Base-by-base conservation (phyloP, 495 filamentous ascomycete species). In the Entonaema liquescens region DNA sequence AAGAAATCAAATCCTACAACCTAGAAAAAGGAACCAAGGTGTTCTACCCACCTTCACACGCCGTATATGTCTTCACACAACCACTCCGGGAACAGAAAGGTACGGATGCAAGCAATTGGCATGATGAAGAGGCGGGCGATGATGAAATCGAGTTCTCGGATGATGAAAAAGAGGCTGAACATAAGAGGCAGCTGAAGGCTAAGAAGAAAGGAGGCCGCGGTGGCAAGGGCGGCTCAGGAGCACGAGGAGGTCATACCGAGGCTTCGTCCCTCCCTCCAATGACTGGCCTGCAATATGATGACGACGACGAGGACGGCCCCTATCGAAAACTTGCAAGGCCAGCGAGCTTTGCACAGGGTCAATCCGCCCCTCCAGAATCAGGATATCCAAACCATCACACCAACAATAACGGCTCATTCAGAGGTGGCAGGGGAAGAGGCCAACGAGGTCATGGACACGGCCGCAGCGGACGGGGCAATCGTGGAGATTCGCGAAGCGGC, bases 71-170 rank as follows among this genome's bases (percentile, higher is more conserved):
- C 15, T 94, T 97, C 73, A 97, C 95, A 0, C 86, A 95, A 78
- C 84, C 88, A 3, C 79, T 98, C 49, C 91, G 91, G 77, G 83
- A 84, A 25, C 70, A 88, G 59, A 98, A 96, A 78, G 91, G 91
- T 62, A 93, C 93, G 15, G 95, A 99, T 79, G 95, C 95, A 0
- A 96, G 93, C 40, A 97, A 98, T 74, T 83, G 96, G 60, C 89
- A 96, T 76, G 95, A 99, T 71, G 95, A 99, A 74, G 95, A 98
- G 79, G 84, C 93, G n/a, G 87, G 80, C 1, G 91, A 90, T 25
- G 90, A 93, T 15, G 94, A 98, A 75, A 85, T 92, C 33, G 95
- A 98, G 73, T 98, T 98, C 74, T 97, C 94, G 0, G 95, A 98
- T 70, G 95, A 99, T 68, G 95, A 98, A 80, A 91, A 91, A 21